These are phyloP conservation scores for Zancudomyces culisetae DNA, from an alignment of 371 early-diverging fungal genomes.

Conservation along the genomic window DNA sequence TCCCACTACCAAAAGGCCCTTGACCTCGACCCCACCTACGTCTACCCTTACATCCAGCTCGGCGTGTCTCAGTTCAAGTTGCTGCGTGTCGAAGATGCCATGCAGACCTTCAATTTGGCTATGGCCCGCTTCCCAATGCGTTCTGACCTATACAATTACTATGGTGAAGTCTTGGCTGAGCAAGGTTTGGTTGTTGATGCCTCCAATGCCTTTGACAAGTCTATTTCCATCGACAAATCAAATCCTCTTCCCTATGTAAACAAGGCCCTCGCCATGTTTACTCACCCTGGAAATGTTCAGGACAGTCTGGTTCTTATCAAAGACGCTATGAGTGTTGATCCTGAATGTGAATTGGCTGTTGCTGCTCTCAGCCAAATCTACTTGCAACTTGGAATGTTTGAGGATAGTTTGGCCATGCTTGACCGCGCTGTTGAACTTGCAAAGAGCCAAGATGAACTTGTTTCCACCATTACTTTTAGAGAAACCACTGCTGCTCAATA, in stretches of 20 bases:
- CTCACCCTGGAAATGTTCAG: constrained; percentile 50
- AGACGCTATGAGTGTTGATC: constrained; percentile 62
- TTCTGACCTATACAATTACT: constrained; percentile 87
- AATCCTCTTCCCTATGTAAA: constrained; percentile 89
- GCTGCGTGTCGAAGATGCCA: constrained; percentile 49
- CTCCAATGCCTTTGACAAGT: constrained; percentile 77
- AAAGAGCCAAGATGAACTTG: constrained; percentile 73
- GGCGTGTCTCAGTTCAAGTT: constrained; percentile 85
- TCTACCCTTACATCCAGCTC: constrained; percentile 83
- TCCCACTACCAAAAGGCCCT: constrained; percentile 69
- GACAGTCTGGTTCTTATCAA: constrained; percentile 59
- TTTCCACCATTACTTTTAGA: constrained; percentile 56
- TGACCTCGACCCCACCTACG: constrained; percentile 58
- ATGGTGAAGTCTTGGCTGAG: constrained; percentile 84
- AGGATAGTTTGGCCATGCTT: constrained; percentile 63
- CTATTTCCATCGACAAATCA: constrained; percentile 64
- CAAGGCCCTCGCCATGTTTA: constrained; percentile 79
- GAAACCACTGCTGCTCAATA: constrained; percentile 27
- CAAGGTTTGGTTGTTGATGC: constrained; percentile 73
- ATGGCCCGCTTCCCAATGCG: constrained; percentile 55
- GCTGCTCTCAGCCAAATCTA: constrained; percentile 78
- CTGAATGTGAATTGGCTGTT: constrained; percentile 86
- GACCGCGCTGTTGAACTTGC: constrained; percentile 69
- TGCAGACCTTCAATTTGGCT: constrained; percentile 61
- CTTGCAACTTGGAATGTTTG: constrained; percentile 64